phyloP scores from a whole-genome alignment of 225 moss, liverwort and hornwort species.

The Physcomitrium patens region DNA sequence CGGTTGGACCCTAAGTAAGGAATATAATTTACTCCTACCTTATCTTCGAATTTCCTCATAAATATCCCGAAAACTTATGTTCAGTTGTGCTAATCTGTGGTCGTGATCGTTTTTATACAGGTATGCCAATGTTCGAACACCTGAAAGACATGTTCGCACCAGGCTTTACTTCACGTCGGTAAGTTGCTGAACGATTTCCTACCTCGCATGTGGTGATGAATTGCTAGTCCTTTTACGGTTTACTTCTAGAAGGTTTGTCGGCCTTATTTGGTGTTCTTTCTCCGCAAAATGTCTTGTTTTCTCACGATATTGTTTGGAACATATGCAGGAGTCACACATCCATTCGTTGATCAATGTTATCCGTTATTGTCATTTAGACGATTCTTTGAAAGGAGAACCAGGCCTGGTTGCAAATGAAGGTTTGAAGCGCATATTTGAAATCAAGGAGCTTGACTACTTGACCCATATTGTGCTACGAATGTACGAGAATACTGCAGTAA shows the following conservation, averaged over 20 bases:
- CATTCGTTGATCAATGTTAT: slow-evolving; percentile 97
- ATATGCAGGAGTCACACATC: slow-evolving; percentile 91
- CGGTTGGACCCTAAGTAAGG: slow-evolving; percentile 97
- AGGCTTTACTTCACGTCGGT: slow-evolving; percentile 98
- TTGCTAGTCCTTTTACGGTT: slow-evolving; percentile 5
- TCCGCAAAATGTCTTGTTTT: slow-evolving; percentile 17
- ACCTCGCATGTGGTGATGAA: not conserved
- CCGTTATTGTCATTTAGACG: slow-evolving; percentile 93
- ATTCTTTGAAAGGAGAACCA: slow-evolving; percentile 83
- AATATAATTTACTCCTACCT: not conserved
- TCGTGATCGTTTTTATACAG: slow-evolving; percentile 45
- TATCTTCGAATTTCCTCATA: not conserved
- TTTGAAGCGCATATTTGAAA: slow-evolving; percentile 85
- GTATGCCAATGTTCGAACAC: slow-evolving; percentile 99
- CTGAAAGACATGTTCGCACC: slow-evolving; percentile 98
- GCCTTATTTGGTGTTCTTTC: slow-evolving; percentile 5
- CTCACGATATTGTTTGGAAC: slow-evolving; percentile 27
- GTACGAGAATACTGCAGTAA: slow-evolving; percentile 95
- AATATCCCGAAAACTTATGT: not conserved
- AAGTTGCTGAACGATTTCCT: slow-evolving; percentile 30
- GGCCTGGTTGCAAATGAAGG: slow-evolving; percentile 80
- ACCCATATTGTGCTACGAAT: slow-evolving; percentile 94
- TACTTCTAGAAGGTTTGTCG: slow-evolving; percentile 7
- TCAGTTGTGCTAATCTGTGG: slow-evolving; percentile 25
- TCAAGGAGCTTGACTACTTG: slow-evolving; percentile 96